Conservation (phyloP, 371 early-diverging fungal genomes). For the Apophysomyces variabilis region DNA sequence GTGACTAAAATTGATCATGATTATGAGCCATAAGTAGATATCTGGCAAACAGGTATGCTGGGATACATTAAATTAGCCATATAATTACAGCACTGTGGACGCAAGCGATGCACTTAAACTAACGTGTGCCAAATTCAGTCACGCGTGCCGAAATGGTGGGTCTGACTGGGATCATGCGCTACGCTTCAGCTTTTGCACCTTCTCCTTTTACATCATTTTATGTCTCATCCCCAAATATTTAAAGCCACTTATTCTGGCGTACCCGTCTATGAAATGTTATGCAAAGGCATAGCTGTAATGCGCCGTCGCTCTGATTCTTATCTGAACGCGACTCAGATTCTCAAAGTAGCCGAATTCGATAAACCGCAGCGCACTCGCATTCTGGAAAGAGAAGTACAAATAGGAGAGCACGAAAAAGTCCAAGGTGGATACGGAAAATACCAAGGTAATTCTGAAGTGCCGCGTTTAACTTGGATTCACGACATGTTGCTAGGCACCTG, state of each 20-base stretch:
- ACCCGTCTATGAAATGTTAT: slow-evolving; percentile 87
- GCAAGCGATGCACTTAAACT: too few species aligned
- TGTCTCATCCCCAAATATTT: slow-evolving; percentile 26
- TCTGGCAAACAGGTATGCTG: too few species aligned
- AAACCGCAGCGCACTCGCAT: slow-evolving; percentile 89
- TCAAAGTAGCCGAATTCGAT: slow-evolving; percentile 91
- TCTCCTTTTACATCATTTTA: slow-evolving; percentile 12
- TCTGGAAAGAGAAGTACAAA: slow-evolving; percentile 82
- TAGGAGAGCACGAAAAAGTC: slow-evolving; percentile 85
- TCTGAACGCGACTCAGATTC: slow-evolving; percentile 92
- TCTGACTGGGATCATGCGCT: slow-evolving; percentile 3
- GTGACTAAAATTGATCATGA: too few species aligned
- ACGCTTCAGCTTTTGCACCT: slow-evolving; percentile 2
- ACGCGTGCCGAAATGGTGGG: too few species aligned
- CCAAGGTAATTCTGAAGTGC: slow-evolving; percentile 72
- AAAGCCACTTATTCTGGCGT: slow-evolving; percentile 87
- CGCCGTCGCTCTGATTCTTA: slow-evolving; percentile 81
- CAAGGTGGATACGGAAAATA: slow-evolving; percentile 97
- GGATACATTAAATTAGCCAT: too few species aligned
- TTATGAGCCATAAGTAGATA: too few species aligned
- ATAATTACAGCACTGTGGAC: too few species aligned
- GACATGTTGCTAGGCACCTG: slow-evolving; percentile 43
- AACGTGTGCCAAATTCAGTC: too few species aligned
- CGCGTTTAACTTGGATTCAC: neutral
- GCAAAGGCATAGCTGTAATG: slow-evolving; percentile 88